Evolutionary conservation across 2,329 filamentous ascomycete genomes (phyloP).

Genomic region (Fusarium sp.): DNA sequence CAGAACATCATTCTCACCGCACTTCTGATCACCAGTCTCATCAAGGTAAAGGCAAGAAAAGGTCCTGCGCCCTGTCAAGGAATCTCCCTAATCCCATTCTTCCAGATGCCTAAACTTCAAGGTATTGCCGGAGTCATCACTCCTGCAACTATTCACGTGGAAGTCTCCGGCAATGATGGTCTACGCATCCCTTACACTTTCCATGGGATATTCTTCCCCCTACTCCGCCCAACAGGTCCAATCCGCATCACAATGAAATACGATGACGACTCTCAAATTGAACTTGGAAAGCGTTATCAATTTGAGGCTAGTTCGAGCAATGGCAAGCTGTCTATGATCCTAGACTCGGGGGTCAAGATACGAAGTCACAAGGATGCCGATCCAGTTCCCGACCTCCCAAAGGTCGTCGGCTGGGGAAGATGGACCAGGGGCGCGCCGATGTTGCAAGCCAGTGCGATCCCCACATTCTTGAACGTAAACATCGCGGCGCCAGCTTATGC

Average conservation of each 20-base stretch:
- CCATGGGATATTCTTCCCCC: not conserved
- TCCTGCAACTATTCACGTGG: not conserved
- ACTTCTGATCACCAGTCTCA: not conserved
- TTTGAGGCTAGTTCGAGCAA: not conserved
- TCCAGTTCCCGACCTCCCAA: no score
- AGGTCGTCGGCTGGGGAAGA: not conserved
- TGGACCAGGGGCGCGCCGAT: not conserved
- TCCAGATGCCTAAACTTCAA: not conserved
- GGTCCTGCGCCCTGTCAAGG: accelerated
- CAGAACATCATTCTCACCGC: not conserved
- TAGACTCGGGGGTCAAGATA: not conserved
- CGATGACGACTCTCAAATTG: not conserved
- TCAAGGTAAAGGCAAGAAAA: not conserved
- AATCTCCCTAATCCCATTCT: not conserved
- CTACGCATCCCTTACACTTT: not conserved
- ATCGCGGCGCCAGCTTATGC: no score
- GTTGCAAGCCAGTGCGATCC: no score
- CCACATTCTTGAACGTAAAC: no score
- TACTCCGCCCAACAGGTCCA: not conserved
- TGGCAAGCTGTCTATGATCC: not conserved
- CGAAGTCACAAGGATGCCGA: accelerated
- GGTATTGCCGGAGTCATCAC: not conserved
- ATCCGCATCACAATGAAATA: not conserved
- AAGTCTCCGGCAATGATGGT: not conserved
- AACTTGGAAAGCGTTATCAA: accelerated